A percentile compares a stretch with the other conserved stretches of the same genome.
These are phyloP conservation scores for Fusarium transvaalense DNA, from an alignment of 2,329 filamentous ascomycete species.

Conservation along the genomic window DNA sequence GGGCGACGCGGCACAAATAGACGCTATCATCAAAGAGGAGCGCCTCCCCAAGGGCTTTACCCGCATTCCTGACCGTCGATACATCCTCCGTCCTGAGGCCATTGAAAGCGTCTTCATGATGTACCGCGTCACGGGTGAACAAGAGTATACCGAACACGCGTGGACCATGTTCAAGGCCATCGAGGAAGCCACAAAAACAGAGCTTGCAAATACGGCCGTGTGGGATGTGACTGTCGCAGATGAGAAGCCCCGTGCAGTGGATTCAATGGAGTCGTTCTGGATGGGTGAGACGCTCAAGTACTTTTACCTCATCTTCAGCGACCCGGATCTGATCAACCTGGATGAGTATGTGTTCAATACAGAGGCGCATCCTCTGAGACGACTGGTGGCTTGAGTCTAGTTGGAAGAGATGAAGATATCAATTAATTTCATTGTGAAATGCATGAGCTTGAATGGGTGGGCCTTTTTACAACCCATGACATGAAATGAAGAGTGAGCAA, in stretches of 20 bases:
- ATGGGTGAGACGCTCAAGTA: conserved; percentile 52
- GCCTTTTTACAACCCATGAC: not conserved
- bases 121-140: conserved; percentile 64
- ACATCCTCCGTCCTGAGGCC: conserved; percentile 66
- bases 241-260: conserved; percentile 56
- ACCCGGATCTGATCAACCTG: conserved; percentile 59
- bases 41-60: conserved; percentile 71
- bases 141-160: conserved; percentile 61
- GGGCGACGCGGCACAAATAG: conserved; percentile 38
- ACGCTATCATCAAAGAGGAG: conserved; percentile 48
- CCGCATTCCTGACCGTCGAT: conserved; percentile 63
- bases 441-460: not conserved
- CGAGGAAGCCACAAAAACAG: conserved; percentile 60
- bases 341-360: conserved; percentile 48
- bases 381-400: conserved; percentile 23
- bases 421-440: not conserved
- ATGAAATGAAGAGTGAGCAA: not conserved
- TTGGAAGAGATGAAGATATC: not conserved
- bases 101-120: conserved; percentile 67
- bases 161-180: conserved; percentile 68
- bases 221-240: conserved; percentile 53
- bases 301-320: conserved; percentile 47
- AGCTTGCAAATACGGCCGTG: conserved; percentile 64
- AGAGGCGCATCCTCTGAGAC: conserved; percentile 44
- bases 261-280: conserved; percentile 70